Evolutionary conservation across 2,329 filamentous ascomycete genomes (phyloP), one percentile per base, ranked within the genome.

Genomic region (Basipetospora chlamydospora): DNA sequence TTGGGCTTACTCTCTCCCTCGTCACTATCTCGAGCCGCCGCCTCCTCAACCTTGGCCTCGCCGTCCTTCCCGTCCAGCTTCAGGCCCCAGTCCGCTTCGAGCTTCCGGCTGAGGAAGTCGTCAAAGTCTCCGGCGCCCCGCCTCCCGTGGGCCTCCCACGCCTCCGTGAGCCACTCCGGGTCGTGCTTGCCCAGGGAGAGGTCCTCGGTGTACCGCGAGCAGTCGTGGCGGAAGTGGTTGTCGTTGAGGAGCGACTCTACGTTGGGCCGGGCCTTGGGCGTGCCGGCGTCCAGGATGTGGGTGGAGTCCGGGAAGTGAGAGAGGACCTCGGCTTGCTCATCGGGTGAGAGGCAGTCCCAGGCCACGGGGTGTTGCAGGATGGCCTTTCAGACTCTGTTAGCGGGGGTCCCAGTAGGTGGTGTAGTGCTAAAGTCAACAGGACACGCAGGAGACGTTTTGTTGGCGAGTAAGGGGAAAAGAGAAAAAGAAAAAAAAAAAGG

Each of bases 41-140:
- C 16, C 12, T 9, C 12, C 33, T 28, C 26, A 15, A 20, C 22
- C 13, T 12, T 13, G 9, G n/a, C 12, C 35, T 17, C 21, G 9
- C 13, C 20, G n/a, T 22, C 26, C 8, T n/a, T 11, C 29, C 21
- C 29, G 9, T 11, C 29, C 17, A 31, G 9, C 9, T 21, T 25
- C 2, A 61, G 54, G 0, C 49, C 57, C 68, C 69, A 74, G 18
- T 63, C 61, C 3, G 57, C 49, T 45, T 61, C 54, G 39, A 73
- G 67, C 37, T 59, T 59, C 3, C 50, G 45, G 8, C 56, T 49
- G 21, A 69, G 50, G 35, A 59, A 63, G 3, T 60, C 59, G 40
- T 72, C 61, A 41, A 70, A 74, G 2, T 64, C 55, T 4, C 70
- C 70, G 1, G 53, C 47, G 35, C 53, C 56, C 38, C 68, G 63